Conservation (phyloP, 345 rosid species). For the Eucalyptus shirleyi region DNA sequence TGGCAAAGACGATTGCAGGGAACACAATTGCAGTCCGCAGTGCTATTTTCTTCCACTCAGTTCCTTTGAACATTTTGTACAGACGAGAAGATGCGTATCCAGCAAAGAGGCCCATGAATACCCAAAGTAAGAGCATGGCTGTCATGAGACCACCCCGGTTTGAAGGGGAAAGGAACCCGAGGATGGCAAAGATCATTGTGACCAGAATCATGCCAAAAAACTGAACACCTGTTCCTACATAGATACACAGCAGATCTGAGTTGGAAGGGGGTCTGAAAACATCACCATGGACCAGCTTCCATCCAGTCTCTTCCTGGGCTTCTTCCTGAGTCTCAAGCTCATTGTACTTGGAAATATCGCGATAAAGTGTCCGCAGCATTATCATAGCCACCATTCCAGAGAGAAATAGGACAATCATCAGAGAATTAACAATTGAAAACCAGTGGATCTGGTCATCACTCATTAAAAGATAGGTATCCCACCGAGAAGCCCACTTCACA, state of each 20-base stretch:
- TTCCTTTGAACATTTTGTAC: conserved; percentile 24
- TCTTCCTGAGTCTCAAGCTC: conserved; percentile 33
- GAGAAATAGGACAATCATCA: conserved; percentile 30
- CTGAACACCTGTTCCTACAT: conserved; percentile 32
- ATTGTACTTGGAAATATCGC: conserved; percentile 29
- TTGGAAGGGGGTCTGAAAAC: conserved; percentile 30
- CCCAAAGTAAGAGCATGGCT: conserved; percentile 29
- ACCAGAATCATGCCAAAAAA: conserved; percentile 25
- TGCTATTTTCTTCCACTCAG: conserved; percentile 19
- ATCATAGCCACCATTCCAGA: conserved; percentile 40
- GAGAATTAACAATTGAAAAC: conserved; percentile 28
- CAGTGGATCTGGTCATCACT: conserved; percentile 29
- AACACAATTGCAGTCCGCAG: conserved; percentile 26
- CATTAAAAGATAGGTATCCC: conserved; percentile 34
- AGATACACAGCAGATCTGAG: conserved; percentile 20
- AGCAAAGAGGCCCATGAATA: conserved; percentile 29
- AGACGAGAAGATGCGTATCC: conserved; percentile 24
- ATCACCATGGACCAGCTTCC: conserved; percentile 34
- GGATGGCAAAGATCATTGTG: conserved; percentile 27
- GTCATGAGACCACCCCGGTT: conserved; percentile 37
- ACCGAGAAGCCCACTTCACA: conserved; percentile 34
- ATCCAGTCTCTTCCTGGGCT: conserved; percentile 30
- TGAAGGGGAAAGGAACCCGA: conserved; percentile 35
- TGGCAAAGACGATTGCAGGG: conserved; percentile 14
- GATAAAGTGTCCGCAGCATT: conserved; percentile 24